Conservation (phyloP, 805 yeast genomes). For the Sugiyamaella floridensis region DNA sequence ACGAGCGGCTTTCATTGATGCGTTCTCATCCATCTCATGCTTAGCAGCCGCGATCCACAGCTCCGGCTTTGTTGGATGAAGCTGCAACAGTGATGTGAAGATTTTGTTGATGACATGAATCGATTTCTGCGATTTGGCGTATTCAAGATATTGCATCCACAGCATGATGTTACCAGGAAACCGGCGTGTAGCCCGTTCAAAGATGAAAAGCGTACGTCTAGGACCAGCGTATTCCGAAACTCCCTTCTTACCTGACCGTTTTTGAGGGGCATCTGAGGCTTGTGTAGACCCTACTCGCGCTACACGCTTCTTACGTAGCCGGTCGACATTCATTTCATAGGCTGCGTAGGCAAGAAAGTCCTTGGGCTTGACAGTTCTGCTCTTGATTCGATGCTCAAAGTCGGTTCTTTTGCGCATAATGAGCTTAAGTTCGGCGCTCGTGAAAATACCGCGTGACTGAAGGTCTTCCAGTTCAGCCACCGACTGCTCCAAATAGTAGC, state of each 20-base stretch:
- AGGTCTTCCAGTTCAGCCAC: slow-evolving; percentile 75
- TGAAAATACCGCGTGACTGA: slow-evolving; percentile 71
- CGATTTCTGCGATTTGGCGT: slow-evolving; percentile 32
- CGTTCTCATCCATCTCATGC: slow-evolving; percentile 83
- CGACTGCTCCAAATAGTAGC: slow-evolving; percentile 49
- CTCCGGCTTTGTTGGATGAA: slow-evolving; percentile 85
- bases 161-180: slow-evolving; percentile 70
- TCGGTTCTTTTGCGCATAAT: slow-evolving; percentile 92
- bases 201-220: slow-evolving; percentile 73
- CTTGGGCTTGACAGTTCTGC: slow-evolving; percentile 70
- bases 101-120: slow-evolving; percentile 40
- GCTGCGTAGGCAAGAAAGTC: slow-evolving; percentile 76
- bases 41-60: slow-evolving; percentile 95
- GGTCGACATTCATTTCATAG: slow-evolving; percentile 75
- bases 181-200: slow-evolving; percentile 71
- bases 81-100: slow-evolving; percentile 67
- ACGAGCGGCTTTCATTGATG: slow-evolving; percentile 84
- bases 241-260: slow-evolving; percentile 17
- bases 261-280: not conserved
- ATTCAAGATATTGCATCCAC: slow-evolving; percentile 73
- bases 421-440: slow-evolving; percentile 69
- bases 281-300: slow-evolving; percentile 45
- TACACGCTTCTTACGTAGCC: slow-evolving; percentile 64
- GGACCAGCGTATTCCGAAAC: slow-evolving; percentile 83
- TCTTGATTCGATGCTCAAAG: slow-evolving; percentile 82